These are phyloP conservation scores for Alternaria sp. DNA, from an alignment of 2,329 filamentous ascomycete genomes.

Conservation along the genomic window DNA sequence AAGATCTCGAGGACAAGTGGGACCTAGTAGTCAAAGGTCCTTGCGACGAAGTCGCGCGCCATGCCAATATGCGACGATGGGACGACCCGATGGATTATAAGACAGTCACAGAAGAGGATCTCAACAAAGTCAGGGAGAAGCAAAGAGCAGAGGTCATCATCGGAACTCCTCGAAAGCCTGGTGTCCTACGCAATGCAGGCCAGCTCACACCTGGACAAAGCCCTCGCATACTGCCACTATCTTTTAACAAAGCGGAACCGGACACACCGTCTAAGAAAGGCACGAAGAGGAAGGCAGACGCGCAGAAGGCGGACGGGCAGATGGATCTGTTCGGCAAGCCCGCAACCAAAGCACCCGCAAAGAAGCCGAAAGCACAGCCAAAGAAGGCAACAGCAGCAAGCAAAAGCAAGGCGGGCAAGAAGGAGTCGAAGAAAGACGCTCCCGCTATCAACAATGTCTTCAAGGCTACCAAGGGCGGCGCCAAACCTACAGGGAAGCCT, in stretches of 20 bases:
- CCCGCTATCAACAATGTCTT: constrained; percentile 37
- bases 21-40: constrained; percentile 87
- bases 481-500: constrained; percentile 20
- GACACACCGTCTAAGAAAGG: constrained; percentile 42
- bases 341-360: constrained; percentile 30
- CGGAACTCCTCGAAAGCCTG: constrained; percentile 39
- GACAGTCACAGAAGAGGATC: constrained; percentile 43
- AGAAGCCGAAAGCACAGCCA: constrained; percentile 29
- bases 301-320: constrained; percentile 30
- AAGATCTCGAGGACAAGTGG: constrained; percentile 90
- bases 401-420: constrained; percentile 35
- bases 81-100: constrained; percentile 54
- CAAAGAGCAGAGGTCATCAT: constrained; percentile 43
- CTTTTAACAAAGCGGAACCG: constrained; percentile 30
- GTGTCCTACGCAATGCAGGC: constrained; percentile 37
- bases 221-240: constrained; percentile 38
- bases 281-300: constrained; percentile 39
- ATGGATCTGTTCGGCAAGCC: constrained; percentile 29
- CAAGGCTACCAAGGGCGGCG: constrained; percentile 36
- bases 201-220: constrained; percentile 46
- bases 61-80: constrained; percentile 68
- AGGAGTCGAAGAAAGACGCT: constrained; percentile 29
- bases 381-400: constrained; percentile 36
- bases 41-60: constrained; percentile 83
- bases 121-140: constrained; percentile 39